A percentile compares a stretch with the other conserved stretches of the same genome.
phyloP scores from a whole-genome alignment of 345 rosid species.

The Citrus sinensis region DVS_A1.0 CM039161.1:1834501-1835000 shows the following conservation, averaged over 20 bases:
- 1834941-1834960: constrained; percentile 99
- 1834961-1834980: constrained; percentile 93
- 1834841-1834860: constrained; percentile 76
- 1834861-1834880: constrained; percentile 77
- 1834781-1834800: constrained; percentile 61
- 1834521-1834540: background rate
- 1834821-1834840: constrained; percentile 62
- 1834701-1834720: background rate
- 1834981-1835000: constrained; percentile 93
- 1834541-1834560: background rate
- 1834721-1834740: background rate
- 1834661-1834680: background rate
- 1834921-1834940: constrained; percentile 99
- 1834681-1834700: too few species aligned
- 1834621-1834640: background rate
- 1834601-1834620: background rate
- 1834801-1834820: constrained; percentile 58
- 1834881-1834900: constrained; percentile 97
- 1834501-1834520: background rate
- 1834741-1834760: constrained; percentile 53
- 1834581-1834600: background rate
- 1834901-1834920: constrained; percentile 97
- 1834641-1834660: too few species aligned
- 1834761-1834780: constrained; percentile 51
- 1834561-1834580: background rate